These are phyloP conservation scores for Diaporthe helianthi DNA, from an alignment of 2,329 filamentous ascomycete species.

Conservation along the genomic window DNA sequence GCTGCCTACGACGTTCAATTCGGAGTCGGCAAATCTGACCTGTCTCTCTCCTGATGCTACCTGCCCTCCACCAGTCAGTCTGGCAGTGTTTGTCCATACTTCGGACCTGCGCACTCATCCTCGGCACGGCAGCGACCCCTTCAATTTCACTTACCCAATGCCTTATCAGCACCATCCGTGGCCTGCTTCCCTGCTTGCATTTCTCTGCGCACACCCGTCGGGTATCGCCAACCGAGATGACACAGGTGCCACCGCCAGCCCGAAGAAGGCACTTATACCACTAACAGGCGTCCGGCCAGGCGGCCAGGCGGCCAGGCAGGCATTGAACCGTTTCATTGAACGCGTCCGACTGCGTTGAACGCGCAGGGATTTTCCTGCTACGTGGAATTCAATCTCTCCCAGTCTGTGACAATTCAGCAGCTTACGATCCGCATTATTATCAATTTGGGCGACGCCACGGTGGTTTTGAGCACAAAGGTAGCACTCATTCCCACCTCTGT, in stretches of 20 bases:
- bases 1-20: not conserved
- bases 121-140: not conserved
- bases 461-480: constrained; percentile 6
- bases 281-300: too few relatives aligned
- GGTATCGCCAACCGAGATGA: constrained; percentile 3
- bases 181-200: constrained; percentile 26
- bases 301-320: not conserved
- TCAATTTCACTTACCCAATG: not conserved
- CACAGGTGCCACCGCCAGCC: not conserved
- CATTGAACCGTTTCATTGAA: not conserved
- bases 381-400: constrained; percentile 6
- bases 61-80: constrained; percentile 7
- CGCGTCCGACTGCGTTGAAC: not conserved
- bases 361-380: not conserved
- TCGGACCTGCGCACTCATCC: not conserved
- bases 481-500: not conserved
- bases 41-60: constrained; percentile 11
- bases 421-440: constrained; percentile 5
- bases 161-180: constrained; percentile 28
- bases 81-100: too few relatives aligned
- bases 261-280: not conserved
- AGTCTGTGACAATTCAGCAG: not conserved
- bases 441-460: constrained; percentile 7
- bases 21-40: constrained; percentile 11
- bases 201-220: constrained; percentile 17